Percentiles rank a stretch among this genome's conserved stretches.
Evolutionary conservation across 306 rosid genomes (phyloP).

Genomic region (Luffa aegyptiaca): DNA sequence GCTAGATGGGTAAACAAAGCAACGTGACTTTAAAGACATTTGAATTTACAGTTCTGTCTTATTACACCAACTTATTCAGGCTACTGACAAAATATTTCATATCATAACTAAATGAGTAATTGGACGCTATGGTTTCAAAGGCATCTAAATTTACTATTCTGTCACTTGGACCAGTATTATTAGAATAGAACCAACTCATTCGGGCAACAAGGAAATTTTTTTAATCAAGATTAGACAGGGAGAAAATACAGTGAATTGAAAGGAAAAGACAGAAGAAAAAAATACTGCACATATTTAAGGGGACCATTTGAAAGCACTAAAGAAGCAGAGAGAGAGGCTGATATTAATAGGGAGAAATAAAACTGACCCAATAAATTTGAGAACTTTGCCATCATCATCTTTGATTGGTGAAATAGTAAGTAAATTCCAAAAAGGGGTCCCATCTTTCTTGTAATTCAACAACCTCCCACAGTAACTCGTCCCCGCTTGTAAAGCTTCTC

Average conservation of each 20-base stretch:
- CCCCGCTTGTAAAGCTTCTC: conserved; percentile 45
- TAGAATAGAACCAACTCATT: not conserved
- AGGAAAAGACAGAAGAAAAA: not conserved
- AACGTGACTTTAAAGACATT: not conserved
- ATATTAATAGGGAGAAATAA: not conserved
- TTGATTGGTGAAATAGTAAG: conserved; percentile 88
- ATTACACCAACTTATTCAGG: not conserved
- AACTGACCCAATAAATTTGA: conserved; percentile 83
- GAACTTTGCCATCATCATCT: conserved; percentile 62
- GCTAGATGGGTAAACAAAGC: not conserved
- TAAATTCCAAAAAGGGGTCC: conserved; percentile 88
- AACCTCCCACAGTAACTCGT: conserved; percentile 73
- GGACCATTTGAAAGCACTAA: not conserved
- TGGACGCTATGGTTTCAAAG: not conserved
- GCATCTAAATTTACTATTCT: not conserved
- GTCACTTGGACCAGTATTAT: not conserved
- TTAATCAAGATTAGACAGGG: not conserved
- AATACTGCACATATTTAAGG: not conserved
- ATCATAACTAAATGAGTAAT: not conserved
- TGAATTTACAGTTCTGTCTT: not conserved
- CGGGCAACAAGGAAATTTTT: not conserved
- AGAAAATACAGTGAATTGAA: not conserved
- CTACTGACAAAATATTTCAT: not conserved
- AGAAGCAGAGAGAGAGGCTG: not conserved
- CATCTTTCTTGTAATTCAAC: conserved; percentile 89